phyloP scores from a whole-genome alignment of 371 early-diverging fungal species.

The Nematocida homosporus region DNA sequence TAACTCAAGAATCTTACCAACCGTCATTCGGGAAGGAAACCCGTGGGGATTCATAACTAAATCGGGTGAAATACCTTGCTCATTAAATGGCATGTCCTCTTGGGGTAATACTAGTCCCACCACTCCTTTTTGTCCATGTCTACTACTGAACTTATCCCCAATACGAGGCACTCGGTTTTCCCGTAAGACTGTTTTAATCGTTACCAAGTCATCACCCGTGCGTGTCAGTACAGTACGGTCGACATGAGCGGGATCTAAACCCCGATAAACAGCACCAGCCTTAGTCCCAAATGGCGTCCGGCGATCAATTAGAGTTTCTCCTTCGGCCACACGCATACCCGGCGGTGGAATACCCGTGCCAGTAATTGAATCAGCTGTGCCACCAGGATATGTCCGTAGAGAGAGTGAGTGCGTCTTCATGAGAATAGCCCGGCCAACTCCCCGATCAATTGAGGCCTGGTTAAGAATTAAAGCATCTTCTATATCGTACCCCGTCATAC shows the following conservation, averaged over 20 bases:
- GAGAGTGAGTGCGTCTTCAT: conserved; percentile 77
- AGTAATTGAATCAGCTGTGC: conserved; percentile 78
- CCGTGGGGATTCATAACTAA: conserved; percentile 99
- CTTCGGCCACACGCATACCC: conserved; percentile 74
- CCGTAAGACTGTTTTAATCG: conserved; percentile 86
- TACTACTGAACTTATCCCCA: conserved; percentile 97
- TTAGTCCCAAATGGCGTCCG: conserved; percentile 73
- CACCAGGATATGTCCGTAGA: conserved; percentile 78
- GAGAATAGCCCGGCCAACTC: conserved; percentile 91
- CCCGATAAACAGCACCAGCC: conserved; percentile 71
- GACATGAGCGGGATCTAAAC: conserved; percentile 62
- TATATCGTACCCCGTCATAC: conserved; percentile 97
- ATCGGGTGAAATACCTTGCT: conserved; percentile 86
- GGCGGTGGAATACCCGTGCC: conserved; percentile 82
- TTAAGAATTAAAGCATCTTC: conserved; percentile 98
- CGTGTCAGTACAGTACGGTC: conserved; percentile 79
- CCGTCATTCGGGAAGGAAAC: conserved; percentile 99
- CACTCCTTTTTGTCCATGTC: conserved; percentile 99
- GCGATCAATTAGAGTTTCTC: conserved; percentile 76
- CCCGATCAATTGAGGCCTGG: conserved; percentile 90
- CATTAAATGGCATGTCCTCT: conserved; percentile 98
- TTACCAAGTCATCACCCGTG: conserved; percentile 81
- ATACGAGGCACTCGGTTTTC: conserved; percentile 94
- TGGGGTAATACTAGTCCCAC: conserved; percentile 89
- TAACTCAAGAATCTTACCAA: conserved; percentile 97